Conservation (phyloP, 2,329 filamentous ascomycete species). For the Lachnellula cervina region DNA sequence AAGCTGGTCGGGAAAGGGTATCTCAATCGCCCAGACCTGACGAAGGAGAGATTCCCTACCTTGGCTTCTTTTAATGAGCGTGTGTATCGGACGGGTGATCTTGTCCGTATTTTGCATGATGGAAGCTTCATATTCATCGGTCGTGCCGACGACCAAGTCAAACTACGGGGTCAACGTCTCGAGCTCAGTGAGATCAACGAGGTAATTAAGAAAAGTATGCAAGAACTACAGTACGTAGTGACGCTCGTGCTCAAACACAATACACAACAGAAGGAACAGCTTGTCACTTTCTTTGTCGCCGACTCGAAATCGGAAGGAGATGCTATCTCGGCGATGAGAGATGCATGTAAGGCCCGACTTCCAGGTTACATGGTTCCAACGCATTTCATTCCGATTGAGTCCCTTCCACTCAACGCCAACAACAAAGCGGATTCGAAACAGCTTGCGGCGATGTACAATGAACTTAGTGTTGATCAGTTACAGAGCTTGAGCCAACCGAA, state of each 20-base stretch:
- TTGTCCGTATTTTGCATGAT: constrained; percentile 76
- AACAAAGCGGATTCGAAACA: constrained; percentile 80
- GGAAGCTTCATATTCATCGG: constrained; percentile 83
- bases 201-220: constrained; percentile 61
- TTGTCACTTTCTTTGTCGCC: constrained; percentile 69
- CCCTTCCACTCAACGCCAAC: constrained; percentile 77
- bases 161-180: constrained; percentile 80
- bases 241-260: constrained; percentile 71
- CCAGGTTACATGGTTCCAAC: constrained; percentile 90
- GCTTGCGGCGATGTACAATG: constrained; percentile 61
- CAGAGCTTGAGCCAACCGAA: constrained; percentile 46
- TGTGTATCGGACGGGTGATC: constrained; percentile 83
- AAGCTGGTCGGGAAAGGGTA: constrained; percentile 88
- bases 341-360: constrained; percentile 63
- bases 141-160: constrained; percentile 85
- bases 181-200: constrained; percentile 92
- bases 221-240: constrained; percentile 59
- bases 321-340: constrained; percentile 42
- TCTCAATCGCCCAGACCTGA: constrained; percentile 74
- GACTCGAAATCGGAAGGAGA: constrained; percentile 13
- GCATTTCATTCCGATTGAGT: constrained; percentile 66
- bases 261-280: constrained; percentile 71
- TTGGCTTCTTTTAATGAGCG: constrained; percentile 52
- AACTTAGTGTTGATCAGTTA: constrained; percentile 53
- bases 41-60: constrained; percentile 67